Conservation (phyloP, 805 yeast species). For the Tetrapisispora nanseiensis region DNA sequence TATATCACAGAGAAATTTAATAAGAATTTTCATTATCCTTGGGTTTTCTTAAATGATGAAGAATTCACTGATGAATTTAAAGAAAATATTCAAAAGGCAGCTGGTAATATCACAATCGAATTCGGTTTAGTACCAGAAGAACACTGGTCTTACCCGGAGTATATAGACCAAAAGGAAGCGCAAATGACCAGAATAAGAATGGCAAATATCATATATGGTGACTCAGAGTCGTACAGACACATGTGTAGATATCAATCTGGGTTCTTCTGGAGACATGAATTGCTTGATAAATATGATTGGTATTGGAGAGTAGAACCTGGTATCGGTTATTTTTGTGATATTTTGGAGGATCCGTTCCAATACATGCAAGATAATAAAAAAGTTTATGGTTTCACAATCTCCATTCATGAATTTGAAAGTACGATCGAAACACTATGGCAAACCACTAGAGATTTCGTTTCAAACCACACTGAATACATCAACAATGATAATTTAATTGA, state of each 20-base stretch:
- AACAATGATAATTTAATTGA: conserved; percentile 55
- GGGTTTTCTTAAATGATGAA: conserved; percentile 85
- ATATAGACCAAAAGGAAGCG: conserved; percentile 67
- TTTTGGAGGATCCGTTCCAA: conserved; percentile 69
- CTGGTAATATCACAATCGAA: conserved; percentile 49
- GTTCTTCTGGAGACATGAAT: conserved; percentile 64
- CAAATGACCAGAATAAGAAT: conserved; percentile 43
- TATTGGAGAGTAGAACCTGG: conserved; percentile 93
- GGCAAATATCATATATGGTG: conserved; percentile 62
- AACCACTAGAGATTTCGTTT: conserved; percentile 52
- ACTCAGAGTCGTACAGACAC: conserved; percentile 64
- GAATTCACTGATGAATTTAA: conserved; percentile 67
- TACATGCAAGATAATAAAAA: conserved; percentile 68
- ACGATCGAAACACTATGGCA: conserved; percentile 76
- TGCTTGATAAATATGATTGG: conserved; percentile 61
- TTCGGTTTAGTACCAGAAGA: conserved; percentile 67
- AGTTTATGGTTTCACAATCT: conserved; percentile 67
- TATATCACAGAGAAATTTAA: conserved; percentile 76
- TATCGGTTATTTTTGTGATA: conserved; percentile 62
- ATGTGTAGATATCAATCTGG: conserved; percentile 89
- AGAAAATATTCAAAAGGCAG: conserved; percentile 38
- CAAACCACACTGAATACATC: conserved; percentile 43
- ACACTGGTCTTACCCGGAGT: conserved; percentile 84
- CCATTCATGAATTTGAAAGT: conserved; percentile 56
- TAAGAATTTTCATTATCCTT: conserved; percentile 65